Conservation (phyloP, 805 yeast species). For the Teunomyces pallodes region DNA sequence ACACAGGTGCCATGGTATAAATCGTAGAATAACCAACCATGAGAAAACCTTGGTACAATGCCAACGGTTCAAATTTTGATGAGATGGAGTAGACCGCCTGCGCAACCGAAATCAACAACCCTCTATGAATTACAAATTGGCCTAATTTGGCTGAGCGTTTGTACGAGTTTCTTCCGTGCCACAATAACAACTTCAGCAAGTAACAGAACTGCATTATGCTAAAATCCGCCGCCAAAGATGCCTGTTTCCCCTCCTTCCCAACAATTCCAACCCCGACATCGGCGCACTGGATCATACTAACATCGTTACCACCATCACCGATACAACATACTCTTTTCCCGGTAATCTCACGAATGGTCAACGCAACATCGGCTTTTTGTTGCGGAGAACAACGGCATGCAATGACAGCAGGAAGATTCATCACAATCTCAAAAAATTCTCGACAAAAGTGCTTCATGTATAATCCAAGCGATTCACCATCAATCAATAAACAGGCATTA, state of each 20-base stretch:
- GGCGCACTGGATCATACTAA: conserved; percentile 97
- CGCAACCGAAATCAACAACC: conserved; percentile 87
- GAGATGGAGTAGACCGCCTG: conserved; percentile 91
- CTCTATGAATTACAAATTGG: conserved; percentile 96
- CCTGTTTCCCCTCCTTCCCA: conserved; percentile 98
- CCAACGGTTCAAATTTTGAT: conserved; percentile 88
- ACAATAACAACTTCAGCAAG: conserved; percentile 76
- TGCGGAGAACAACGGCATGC: conserved; percentile 99
- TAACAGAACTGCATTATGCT: conserved; percentile 90
- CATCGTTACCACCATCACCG: conserved; percentile 99
- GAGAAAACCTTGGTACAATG: conserved; percentile 91
- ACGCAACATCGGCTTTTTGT: conserved; percentile 94
- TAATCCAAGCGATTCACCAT: conserved; percentile 84
- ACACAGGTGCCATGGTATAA: conserved; percentile 98
- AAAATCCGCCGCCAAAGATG: conserved; percentile 95
- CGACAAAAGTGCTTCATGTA: conserved; percentile 60
- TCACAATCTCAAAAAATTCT: conserved; percentile 77
- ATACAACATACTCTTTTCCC: conserved; percentile 93
- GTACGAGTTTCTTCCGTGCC: conserved; percentile 99
- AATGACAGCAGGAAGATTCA: conserved; percentile 86
- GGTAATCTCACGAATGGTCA: conserved; percentile 71
- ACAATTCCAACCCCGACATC: conserved; percentile 99
- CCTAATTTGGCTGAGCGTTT: conserved; percentile 93
- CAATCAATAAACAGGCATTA: conserved; percentile 79
- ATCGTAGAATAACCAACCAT: conserved; percentile 98